Conservation (phyloP, 768 basidiomycete species). For the Mycena polygramma region DNA sequence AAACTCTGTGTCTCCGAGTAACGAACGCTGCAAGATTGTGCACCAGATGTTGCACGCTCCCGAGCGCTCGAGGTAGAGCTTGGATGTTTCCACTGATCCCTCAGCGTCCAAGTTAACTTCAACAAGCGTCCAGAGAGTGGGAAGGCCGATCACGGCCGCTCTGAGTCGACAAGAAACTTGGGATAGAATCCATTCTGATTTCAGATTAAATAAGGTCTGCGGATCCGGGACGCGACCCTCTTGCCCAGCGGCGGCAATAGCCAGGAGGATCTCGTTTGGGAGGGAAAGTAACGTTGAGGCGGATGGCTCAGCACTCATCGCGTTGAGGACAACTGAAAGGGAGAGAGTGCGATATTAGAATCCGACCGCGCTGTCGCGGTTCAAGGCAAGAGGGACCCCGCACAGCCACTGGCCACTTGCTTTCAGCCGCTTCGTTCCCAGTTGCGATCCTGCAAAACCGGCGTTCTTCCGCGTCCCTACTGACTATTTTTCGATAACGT, state of each 20-base stretch:
- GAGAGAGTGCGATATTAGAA: no score
- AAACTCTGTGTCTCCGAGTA: no score
- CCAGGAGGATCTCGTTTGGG: conserved; percentile 6
- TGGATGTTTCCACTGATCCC: conserved; percentile 3
- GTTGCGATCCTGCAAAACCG: no score
- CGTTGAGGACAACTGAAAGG: not conserved
- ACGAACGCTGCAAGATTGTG: not conserved
- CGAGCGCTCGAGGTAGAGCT: conserved; percentile 17
- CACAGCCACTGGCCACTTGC: no score
- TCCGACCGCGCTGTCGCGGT: no score
- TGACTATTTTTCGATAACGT: no score
- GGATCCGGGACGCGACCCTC: not conserved
- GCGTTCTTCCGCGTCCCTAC: no score
- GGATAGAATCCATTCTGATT: conserved; percentile 8
- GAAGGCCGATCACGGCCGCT: not conserved
- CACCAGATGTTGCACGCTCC: not conserved
- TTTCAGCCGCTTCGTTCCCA: no score
- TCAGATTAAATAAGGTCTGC: not conserved
- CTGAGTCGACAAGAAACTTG: conserved; percentile 16
- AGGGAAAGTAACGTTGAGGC: not conserved
- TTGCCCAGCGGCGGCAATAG: conserved; percentile 6
- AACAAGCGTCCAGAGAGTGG: conserved; percentile 1
- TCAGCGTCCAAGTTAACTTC: not conserved
- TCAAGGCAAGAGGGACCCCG: no score
- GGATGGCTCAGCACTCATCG: not conserved